Percentiles rank a stretch among this genome's conserved stretches.
Evolutionary conservation across 768 basidiomycete genomes (phyloP).

Genomic region (Lentinula sp.): DNA sequence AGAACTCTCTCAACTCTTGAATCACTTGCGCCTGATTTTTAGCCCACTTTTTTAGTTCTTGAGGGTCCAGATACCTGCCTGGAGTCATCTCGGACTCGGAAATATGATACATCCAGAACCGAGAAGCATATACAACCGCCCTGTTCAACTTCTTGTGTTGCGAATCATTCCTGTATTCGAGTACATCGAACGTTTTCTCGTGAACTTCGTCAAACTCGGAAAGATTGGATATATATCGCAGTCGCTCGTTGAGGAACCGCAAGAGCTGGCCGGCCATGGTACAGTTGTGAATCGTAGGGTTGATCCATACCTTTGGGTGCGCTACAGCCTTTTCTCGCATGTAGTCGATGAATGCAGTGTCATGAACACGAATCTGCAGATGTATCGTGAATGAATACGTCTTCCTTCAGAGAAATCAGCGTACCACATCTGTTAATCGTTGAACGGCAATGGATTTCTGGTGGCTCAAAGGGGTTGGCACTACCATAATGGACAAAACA

Average conservation of each 20-base stretch:
- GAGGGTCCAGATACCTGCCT: background rate
- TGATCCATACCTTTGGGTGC: background rate
- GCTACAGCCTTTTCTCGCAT: background rate
- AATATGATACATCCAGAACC: background rate
- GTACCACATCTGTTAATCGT: background rate
- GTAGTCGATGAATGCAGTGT: background rate
- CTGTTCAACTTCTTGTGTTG: background rate
- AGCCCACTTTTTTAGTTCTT: background rate
- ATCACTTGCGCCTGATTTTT: background rate
- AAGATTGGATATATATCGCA: background rate
- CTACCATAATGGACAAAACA: background rate
- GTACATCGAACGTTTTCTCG: background rate
- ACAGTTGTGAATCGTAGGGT: background rate
- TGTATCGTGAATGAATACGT: too few relatives aligned
- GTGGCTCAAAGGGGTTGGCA: background rate
- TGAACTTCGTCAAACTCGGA: background rate
- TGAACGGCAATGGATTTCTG: background rate
- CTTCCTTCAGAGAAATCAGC: too few relatives aligned
- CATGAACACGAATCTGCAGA: background rate
- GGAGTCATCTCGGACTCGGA: background rate
- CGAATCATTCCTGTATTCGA: background rate
- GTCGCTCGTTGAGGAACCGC: background rate
- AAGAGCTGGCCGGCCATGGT: background rate
- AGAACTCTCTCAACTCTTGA: background rate
- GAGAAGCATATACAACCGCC: background rate